Evolutionary conservation across 1,284 basidiomycete species (phyloP), one percentile per base, ranked within the genome.

Genomic region (Cryptococcus floricola): DNA sequence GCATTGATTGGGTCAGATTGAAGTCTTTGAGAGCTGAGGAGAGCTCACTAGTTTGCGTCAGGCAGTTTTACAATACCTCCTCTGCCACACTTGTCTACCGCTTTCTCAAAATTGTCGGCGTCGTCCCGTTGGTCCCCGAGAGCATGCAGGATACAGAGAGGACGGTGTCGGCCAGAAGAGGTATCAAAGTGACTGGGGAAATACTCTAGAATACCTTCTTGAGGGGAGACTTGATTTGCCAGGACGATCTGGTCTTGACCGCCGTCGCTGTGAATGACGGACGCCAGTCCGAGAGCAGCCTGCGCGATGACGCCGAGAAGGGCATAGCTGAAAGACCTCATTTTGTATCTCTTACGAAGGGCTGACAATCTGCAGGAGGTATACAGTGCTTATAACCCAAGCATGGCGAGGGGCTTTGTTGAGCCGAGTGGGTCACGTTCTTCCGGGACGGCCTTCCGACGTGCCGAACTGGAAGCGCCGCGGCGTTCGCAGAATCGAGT

Each of bases 41-140:
- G 19, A 18, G 63, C 68, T 44, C 48, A 71, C 67, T 71, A 71
- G 47, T 61, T 59, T 39, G 59, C 54, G 54, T 66, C 65, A 5
- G 65, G 60, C 10, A 71, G 48, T 16, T 53, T 64, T 4, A 80
- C 82, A 23, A 77, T 79, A 8, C 84, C 83, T 52, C 75, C 77
- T 45, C 81, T 78, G 0, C 84, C 84, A 60, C 84, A 85, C 59
- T 73, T 65, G 8, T 77, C 70, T 37, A 85, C 82, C 0, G 83
- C 83, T n/a, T 71, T 72, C 59, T 81, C 39, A 23, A 78, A 75
- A 64, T 80, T 80, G 54, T 76, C 74, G 1, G 79, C 78, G 57
- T 82, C 81, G 59, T 80, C 79, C 41, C 63, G 63, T 2, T 78
- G 80, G n/a, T 64, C 62, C 2, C 79, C 80, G 2, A 78, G 67